These are phyloP conservation scores for Rosellinia necatrix DNA, from an alignment of 2,329 filamentous ascomycete genomes.

Conservation along the genomic window DNA sequence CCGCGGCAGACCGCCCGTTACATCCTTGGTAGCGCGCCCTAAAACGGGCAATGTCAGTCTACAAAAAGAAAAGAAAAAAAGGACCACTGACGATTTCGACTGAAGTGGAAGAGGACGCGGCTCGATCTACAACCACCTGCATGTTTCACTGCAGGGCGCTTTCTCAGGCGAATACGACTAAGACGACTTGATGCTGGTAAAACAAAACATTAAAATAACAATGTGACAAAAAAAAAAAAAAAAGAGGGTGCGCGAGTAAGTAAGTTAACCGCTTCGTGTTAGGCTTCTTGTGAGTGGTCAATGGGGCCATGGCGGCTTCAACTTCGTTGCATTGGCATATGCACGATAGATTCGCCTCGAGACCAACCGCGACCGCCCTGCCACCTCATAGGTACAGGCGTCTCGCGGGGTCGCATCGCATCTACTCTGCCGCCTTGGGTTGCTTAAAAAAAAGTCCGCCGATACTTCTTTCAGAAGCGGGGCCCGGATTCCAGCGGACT, in stretches of 20 bases:
- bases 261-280: constrained; percentile 9
- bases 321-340: constrained; percentile 19
- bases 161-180: constrained; percentile 7
- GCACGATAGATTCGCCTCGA: constrained; percentile 18
- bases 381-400: not conserved
- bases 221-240: too few species aligned
- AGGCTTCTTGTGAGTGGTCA: constrained; percentile 16
- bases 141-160: constrained; percentile 18
- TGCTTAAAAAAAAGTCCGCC: constrained; percentile 18
- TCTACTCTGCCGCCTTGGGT: constrained; percentile 2
- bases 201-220: too few species aligned
- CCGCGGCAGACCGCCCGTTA: too few species aligned
- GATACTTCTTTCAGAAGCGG: constrained; percentile 20
- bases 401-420: constrained; percentile 12
- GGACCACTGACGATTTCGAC: constrained; percentile 12
- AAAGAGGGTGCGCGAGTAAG: not conserved
- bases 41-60: constrained; percentile 1
- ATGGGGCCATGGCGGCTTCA: constrained; percentile 13
- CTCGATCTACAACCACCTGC: constrained; percentile 12
- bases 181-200: constrained; percentile 2
- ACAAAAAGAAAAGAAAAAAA: constrained; percentile 6
- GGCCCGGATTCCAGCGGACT: not conserved
- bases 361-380: constrained; percentile 3
- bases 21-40: not conserved
- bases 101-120: constrained; percentile 15